These are phyloP conservation scores for Avicennia marina DNA, from an alignment of 257 asterid genomes.

Conservation along the genomic window DNA sequence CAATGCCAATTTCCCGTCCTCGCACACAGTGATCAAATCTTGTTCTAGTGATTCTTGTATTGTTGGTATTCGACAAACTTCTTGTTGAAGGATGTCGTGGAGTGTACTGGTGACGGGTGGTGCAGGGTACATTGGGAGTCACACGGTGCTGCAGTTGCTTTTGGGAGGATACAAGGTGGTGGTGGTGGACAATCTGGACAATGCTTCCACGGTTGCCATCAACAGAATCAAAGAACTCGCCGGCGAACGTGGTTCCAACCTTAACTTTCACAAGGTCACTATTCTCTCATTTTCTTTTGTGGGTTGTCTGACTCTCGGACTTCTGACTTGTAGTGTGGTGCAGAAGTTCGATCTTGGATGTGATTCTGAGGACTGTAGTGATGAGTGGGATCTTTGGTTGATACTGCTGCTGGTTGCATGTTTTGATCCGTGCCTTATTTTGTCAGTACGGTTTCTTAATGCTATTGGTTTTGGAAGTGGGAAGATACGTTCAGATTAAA, in stretches of 20 bases:
- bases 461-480: too few relatives aligned
- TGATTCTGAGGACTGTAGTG: too few relatives aligned
- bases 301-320: not conserved
- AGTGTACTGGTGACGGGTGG: constrained; percentile 62
- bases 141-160: constrained; percentile 64
- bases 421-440: too few relatives aligned
- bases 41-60: too few relatives aligned
- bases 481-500: too few relatives aligned
- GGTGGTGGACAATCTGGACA: constrained; percentile 59
- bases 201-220: constrained; percentile 48
- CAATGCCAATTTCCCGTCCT: too few relatives aligned
- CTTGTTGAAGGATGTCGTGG: constrained; percentile 28
- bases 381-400: too few relatives aligned
- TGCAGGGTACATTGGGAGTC: constrained; percentile 69
- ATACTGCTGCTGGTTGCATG: too few relatives aligned
- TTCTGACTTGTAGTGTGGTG: too few relatives aligned
- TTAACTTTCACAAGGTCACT: constrained; percentile 50
- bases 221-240: constrained; percentile 53
- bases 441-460: too few relatives aligned
- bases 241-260: constrained; percentile 37
- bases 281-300: not conserved
- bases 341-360: not conserved
- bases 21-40: not conserved
- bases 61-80: too few relatives aligned
- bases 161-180: constrained; percentile 45